Percentiles rank a stretch among this genome's conserved stretches.
These are phyloP conservation scores for Cyberlindnera samutprakarnensis DNA, from an alignment of 805 yeast species.

Conservation along the genomic window DNA sequence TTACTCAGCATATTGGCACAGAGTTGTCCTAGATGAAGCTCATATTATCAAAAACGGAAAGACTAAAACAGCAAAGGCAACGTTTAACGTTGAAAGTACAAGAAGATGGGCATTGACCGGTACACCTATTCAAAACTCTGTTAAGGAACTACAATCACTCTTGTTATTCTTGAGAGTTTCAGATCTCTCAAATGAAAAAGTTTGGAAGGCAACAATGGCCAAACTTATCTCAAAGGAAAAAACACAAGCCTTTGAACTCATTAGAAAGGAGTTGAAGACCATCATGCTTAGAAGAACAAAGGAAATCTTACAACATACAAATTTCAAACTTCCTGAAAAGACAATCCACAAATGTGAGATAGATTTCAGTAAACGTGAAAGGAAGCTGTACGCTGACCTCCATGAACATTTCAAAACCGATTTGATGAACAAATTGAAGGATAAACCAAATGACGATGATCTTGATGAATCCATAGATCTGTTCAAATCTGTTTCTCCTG, in stretches of 20 bases:
- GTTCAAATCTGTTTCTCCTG: conserved; percentile 4
- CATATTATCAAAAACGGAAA: conserved; percentile 48
- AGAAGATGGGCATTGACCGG: conserved; percentile 59
- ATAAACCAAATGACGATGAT: not conserved
- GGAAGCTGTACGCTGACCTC: conserved; percentile 20
- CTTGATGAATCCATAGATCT: conserved; percentile 6
- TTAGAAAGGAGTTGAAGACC: conserved; percentile 21
- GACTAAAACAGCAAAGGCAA: conserved; percentile 40
- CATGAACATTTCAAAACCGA: conserved; percentile 10
- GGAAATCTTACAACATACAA: conserved; percentile 23
- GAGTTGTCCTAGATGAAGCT: conserved; percentile 58
- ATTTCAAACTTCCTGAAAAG: conserved; percentile 17
- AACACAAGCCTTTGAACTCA: conserved; percentile 32
- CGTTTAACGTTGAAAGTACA: conserved; percentile 30
- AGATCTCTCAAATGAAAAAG: conserved; percentile 8
- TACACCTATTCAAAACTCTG: conserved; percentile 54
- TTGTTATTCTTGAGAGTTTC: conserved; percentile 36
- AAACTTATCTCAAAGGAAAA: conserved; percentile 23
- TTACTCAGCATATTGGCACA: conserved; percentile 31
- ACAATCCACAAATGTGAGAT: conserved; percentile 13
- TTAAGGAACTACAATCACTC: conserved; percentile 45
- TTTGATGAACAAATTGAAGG: conserved; percentile 3
- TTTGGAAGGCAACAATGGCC: conserved; percentile 28
- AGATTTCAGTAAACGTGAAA: conserved; percentile 22
- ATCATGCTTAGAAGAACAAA: conserved; percentile 43